phyloP scores from a whole-genome alignment of 2,329 filamentous ascomycete genomes.

The Sclerotiophoma versabilis region DNA sequence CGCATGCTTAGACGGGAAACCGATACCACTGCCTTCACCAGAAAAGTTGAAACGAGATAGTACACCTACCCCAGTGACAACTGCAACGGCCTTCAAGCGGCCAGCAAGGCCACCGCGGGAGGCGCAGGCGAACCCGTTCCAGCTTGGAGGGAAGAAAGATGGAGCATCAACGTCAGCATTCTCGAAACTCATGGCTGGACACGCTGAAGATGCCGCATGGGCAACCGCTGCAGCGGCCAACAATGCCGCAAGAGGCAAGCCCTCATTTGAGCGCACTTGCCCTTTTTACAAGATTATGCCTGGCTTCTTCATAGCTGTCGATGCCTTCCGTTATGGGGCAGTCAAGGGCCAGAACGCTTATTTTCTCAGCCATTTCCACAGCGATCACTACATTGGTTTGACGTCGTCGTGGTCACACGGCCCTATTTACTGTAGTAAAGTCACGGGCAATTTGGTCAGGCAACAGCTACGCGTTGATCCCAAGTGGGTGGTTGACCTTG shows the following conservation, averaged over 20 bases:
- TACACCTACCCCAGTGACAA: slow-evolving; percentile 20
- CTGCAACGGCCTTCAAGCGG: slow-evolving; percentile 67
- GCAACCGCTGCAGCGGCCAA: slow-evolving; percentile 83
- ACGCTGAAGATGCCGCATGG: slow-evolving; percentile 92
- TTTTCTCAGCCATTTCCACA: slow-evolving; percentile 97
- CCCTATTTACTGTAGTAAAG: slow-evolving; percentile 93
- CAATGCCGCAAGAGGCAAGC: slow-evolving; percentile 78
- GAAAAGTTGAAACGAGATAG: slow-evolving; percentile 17
- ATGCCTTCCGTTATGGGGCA: slow-evolving; percentile 94
- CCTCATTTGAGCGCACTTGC: slow-evolving; percentile 86
- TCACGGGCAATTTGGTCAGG: slow-evolving; percentile 87
- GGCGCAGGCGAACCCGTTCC: slow-evolving; percentile 81
- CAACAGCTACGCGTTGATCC: slow-evolving; percentile 85
- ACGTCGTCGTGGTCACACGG: slow-evolving; percentile 90
- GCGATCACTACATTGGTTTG: slow-evolving; percentile 93
- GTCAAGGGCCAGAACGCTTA: slow-evolving; percentile 93
- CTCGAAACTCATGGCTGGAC: slow-evolving; percentile 88
- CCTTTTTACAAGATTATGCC: slow-evolving; percentile 99
- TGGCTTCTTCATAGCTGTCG: slow-evolving; percentile 89
- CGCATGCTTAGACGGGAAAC: slow-evolving; percentile 84
- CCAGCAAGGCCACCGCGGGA: slow-evolving; percentile 73
- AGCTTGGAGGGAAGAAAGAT: slow-evolving; percentile 53
- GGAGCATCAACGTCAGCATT: slow-evolving; percentile 72
- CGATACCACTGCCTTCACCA: slow-evolving; percentile 61
- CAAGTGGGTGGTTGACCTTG: slow-evolving; percentile 82